Evolutionary conservation across 2,329 filamentous ascomycete species (phyloP), one percentile per base, ranked within the genome.

Genomic region (Sporothrix mexicana): DNA sequence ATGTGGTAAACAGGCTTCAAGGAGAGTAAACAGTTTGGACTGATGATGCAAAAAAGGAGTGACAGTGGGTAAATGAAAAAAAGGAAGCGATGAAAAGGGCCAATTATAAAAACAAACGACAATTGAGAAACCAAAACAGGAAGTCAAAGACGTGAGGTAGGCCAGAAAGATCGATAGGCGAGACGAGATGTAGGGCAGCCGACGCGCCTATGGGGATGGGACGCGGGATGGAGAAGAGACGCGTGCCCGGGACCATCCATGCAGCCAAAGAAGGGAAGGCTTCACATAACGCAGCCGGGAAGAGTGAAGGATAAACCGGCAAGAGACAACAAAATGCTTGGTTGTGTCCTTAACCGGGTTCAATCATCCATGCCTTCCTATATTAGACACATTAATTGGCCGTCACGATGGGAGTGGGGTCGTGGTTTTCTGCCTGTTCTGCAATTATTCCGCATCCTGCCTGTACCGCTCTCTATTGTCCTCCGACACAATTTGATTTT

Each of bases 21-120:
- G 43, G 64, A 72, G 51, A 62, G 51, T 55, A 51, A 43, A 62
- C 25, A 69, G 71, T 20, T 45, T 62, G 66, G 20, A 51, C n/a
- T 64, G 70, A 67, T 67, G 61, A 51, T 59, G 66, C 57, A 64
- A 72, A 70, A 72, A 70, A 69, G 53, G 51, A 69, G 67, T 67
- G 59, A 45, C 61, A 25, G n/a, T 45, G 20, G 4, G 51, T 20
- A 20, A 67, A 47, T 30, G 53, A 13, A 51, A 6, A 23, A 15
- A 45, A 43, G 30, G 25, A 49, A 15, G 41, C 3, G 9, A 41
- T 36, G 30, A 17, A 17, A 41, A 62, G 13, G 36, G 36, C 25
- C 36, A n/a, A 62, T 23, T n/a, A 64, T 47, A 15, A 17, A n/a
- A 67, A n/a, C 20, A 36, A 51, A 51, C 43, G 43, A 67, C 62